These are phyloP conservation scores for Gonapodya prolifera DNA, from an alignment of 192 early-diverging fungal genomes.

Conservation along the genomic window DNA sequence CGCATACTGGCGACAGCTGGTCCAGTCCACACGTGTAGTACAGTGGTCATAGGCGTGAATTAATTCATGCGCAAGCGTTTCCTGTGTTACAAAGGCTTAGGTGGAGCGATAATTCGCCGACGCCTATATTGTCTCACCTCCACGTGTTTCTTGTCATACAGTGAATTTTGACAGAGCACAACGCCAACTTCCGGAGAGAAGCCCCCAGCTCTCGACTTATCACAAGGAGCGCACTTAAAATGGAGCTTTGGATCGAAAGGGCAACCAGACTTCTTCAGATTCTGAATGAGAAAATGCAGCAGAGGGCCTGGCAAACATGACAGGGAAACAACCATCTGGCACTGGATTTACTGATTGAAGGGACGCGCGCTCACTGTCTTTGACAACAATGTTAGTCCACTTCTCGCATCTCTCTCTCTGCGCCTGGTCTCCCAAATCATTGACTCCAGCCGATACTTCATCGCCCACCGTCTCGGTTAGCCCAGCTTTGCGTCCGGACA, in stretches of 20 bases:
- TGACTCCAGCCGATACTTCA: background rate
- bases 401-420: slow-evolving; percentile 1
- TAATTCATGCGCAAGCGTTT: slow-evolving; percentile 15
- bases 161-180: slow-evolving; percentile 7
- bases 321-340: background rate
- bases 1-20: slow-evolving; percentile 29
- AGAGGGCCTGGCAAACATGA: slow-evolving; percentile 1
- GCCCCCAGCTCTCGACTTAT: background rate
- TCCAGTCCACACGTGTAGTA: slow-evolving; percentile 29
- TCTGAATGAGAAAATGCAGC: background rate
- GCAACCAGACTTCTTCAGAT: background rate
- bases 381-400: background rate
- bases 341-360: background rate
- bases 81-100: background rate
- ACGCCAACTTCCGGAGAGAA: slow-evolving; percentile 2
- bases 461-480: background rate
- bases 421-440: background rate
- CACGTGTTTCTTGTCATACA: background rate
- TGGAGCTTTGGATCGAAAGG: background rate
- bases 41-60: slow-evolving; percentile 42
- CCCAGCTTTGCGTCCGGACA: background rate
- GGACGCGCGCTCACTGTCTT: slow-evolving; percentile 3
- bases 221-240: background rate
- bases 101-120: too few species aligned
- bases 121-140: background rate